Base-by-base conservation (phyloP, 441 rosid species). In the Corymbia citriodora region DNA sequence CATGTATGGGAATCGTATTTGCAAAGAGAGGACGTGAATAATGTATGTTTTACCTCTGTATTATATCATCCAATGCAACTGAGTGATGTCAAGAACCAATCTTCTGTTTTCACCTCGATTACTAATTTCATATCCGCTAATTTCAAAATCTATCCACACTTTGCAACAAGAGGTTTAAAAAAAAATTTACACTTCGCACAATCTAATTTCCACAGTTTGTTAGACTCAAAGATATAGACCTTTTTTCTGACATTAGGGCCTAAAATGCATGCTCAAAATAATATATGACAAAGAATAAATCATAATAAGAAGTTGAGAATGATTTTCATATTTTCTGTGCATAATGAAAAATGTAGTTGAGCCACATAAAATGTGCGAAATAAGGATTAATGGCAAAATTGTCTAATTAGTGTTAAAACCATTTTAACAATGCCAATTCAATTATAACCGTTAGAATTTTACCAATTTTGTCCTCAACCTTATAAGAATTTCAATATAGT, bases 371-470 rank as follows among this genome's bases (percentile, higher is more conserved):
- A n/a, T n/a, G 74, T 21, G 0, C 0, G 2, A 7, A n/a, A 21
- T 17, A n/a, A 65, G 9, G 74, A n/a, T n/a, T n/a, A 65, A 55
- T 0, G 2, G 40, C 3, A n/a, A 3, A 65, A n/a, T 65, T 65
- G 3, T n/a, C 9, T n/a, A 65, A 65, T n/a, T 2, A 65, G 6
- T 15, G 1, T 29, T 65, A 8, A 65, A 65, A 10, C 18, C 15
- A n/a, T n/a, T 8, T 14, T 15, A n/a, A 15, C 0, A 0, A n/a
- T 2, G 0, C 17, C 10, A 2, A 65, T n/a, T 29, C 1, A 2
- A 11, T 7, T 2, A 15, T 13, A 15, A 65, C 8, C 3, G 7
- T 65, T 65, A n/a, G 2, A 63, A 63, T 29, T 6, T 61, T 29
- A 63, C 4, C 0, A 63, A 63, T 63, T 6, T 29, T 27, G 1